These are phyloP conservation scores for Nicotiana rustica DNA, from an alignment of 305 asterid species.

Conservation along the genomic window DNA sequence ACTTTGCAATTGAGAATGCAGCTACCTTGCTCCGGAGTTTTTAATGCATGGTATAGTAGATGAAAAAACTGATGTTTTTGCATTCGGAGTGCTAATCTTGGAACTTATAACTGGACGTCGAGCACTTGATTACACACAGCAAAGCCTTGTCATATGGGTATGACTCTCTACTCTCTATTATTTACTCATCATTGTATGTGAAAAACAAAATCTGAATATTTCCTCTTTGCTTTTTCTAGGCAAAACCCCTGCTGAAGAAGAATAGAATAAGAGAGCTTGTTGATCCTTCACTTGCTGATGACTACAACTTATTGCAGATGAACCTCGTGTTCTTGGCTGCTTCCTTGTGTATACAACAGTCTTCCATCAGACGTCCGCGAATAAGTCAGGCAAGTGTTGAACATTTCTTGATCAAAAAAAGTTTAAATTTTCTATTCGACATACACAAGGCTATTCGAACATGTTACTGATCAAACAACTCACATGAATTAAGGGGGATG, in stretches of 20 bases:
- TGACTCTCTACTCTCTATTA: conserved; percentile 21
- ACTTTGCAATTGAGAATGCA: conserved; percentile 34
- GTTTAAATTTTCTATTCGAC: neutral
- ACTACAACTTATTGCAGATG: conserved; percentile 61
- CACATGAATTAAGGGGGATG: neutral
- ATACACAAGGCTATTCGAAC: neutral
- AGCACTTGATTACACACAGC: conserved; percentile 78
- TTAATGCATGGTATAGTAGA: conserved; percentile 90
- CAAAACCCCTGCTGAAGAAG: conserved; percentile 77
- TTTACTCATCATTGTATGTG: neutral
- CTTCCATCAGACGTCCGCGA: conserved; percentile 69
- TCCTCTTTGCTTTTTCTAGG: conserved; percentile 48
- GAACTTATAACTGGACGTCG: conserved; percentile 85
- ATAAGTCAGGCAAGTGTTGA: conserved; percentile 71
- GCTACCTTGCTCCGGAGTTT: conserved; percentile 89
- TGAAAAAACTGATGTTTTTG: conserved; percentile 76
- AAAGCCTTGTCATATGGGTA: conserved; percentile 92
- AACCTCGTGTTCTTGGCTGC: conserved; percentile 75
- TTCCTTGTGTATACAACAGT: conserved; percentile 69
- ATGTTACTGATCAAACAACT: neutral
- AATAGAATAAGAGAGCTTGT: conserved; percentile 72
- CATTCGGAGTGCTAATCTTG: conserved; percentile 80
- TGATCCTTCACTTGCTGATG: conserved; percentile 66
- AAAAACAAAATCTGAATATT: neutral
- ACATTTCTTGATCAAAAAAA: neutral